These are phyloP conservation scores for Trichoderma atrobrunneum DNA, from an alignment of 2,329 filamentous ascomycete genomes.

Conservation along the genomic window DNA sequence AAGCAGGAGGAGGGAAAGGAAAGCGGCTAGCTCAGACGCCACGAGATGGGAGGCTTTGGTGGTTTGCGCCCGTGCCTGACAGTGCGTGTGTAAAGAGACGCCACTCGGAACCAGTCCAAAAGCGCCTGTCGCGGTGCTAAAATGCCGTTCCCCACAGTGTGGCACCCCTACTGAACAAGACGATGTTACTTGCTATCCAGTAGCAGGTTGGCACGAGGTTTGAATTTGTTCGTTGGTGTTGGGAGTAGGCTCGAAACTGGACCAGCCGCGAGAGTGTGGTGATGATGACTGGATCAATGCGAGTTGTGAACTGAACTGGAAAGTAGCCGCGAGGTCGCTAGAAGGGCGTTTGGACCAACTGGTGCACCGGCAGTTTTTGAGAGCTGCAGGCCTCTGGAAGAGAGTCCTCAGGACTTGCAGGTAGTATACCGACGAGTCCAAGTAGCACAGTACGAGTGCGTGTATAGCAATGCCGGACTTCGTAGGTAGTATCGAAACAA, in stretches of 20 bases:
- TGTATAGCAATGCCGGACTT: not conserved
- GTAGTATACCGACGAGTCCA: not conserved
- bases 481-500: not conserved
- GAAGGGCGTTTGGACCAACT: constrained; percentile 7
- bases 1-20: constrained; percentile 20
- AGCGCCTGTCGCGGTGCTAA: constrained; percentile 17
- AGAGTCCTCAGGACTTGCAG: not conserved
- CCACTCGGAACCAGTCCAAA: constrained; percentile 16
- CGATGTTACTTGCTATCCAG: constrained; percentile 11
- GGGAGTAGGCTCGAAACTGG: not conserved
- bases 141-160: constrained; percentile 22
- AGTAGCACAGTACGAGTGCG: not conserved
- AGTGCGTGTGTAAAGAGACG: constrained; percentile 19
- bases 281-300: not conserved
- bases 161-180: constrained; percentile 21
- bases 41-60: constrained; percentile 27
- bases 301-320: not conserved
- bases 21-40: constrained; percentile 17
- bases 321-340: not conserved
- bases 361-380: constrained; percentile 13
- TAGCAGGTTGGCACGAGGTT: constrained; percentile 1
- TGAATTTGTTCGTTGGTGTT: not conserved
- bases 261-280: not conserved
- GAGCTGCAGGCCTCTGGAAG: not conserved
- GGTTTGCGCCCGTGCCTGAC: constrained; percentile 14